These are phyloP conservation scores for Erythrophleum ivorense DNA, from an alignment of 331 rosid species.

Conservation along the genomic window DNA sequence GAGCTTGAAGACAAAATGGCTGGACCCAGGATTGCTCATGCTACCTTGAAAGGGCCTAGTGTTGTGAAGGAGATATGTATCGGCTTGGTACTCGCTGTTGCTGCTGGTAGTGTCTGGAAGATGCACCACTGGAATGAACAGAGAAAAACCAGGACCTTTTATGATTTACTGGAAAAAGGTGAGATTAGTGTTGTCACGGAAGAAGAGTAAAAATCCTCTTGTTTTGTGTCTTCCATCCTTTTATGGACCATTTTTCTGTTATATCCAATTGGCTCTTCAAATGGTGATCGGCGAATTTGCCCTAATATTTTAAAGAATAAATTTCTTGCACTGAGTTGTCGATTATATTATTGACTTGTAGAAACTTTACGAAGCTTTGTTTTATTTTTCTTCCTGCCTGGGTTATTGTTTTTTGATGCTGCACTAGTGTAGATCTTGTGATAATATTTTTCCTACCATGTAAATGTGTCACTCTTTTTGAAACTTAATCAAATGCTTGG, in stretches of 20 bases:
- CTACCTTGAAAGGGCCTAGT: slow-evolving; percentile 90
- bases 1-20: slow-evolving; percentile 58
- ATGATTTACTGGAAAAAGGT: slow-evolving; percentile 86
- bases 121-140: slow-evolving; percentile 99
- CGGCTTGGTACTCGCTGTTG: slow-evolving; percentile 60
- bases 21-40: slow-evolving; percentile 84
- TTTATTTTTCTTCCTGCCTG: slow-evolving; percentile 8
- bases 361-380: slow-evolving; percentile 33
- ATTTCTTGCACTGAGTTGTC: slow-evolving; percentile 40
- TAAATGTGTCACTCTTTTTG: too few relatives aligned
- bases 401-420: slow-evolving; percentile 19
- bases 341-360: slow-evolving; percentile 42
- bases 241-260: slow-evolving; percentile 26
- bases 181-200: slow-evolving; percentile 83
- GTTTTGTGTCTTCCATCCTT: slow-evolving; percentile 31
- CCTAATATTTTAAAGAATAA: slow-evolving; percentile 47
- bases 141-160: slow-evolving; percentile 73
- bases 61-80: slow-evolving; percentile 83
- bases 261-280: slow-evolving; percentile 45
- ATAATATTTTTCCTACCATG: too few relatives aligned
- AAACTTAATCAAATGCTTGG: too few relatives aligned
- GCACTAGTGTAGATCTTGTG: background rate
- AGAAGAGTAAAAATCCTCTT: slow-evolving; percentile 57
- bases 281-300: slow-evolving; percentile 47
- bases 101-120: slow-evolving; percentile 87